These are phyloP conservation scores for Penicillium alfredii DNA, from an alignment of 495 filamentous ascomycete species.

Conservation along the genomic window DNA sequence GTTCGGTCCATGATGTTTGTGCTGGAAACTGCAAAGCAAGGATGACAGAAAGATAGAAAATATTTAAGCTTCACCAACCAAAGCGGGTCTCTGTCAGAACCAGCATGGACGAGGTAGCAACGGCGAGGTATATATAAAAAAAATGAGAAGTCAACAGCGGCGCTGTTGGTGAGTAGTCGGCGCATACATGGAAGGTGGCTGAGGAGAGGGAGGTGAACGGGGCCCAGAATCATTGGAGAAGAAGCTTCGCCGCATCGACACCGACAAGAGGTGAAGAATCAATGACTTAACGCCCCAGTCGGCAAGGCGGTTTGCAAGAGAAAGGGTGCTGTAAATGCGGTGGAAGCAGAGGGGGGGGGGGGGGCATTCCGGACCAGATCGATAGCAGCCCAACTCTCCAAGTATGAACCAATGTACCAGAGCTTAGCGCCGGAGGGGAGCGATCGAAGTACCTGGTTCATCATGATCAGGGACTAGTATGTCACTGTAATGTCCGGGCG, in stretches of 20 bases:
- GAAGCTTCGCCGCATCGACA: constrained; percentile 21
- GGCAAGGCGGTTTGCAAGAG: constrained; percentile 36
- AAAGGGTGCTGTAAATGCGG: constrained; percentile 23
- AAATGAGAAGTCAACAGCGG: constrained; percentile 19
- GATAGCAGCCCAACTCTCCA: constrained; percentile 32
- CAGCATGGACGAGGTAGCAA: constrained; percentile 6
- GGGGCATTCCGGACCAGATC: constrained; percentile 25
- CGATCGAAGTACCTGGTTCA: constrained; percentile 14
- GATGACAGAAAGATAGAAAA: constrained; percentile 2
- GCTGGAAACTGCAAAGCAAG: background rate
- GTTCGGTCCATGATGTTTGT: constrained; percentile 12
- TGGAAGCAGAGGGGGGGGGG: constrained; percentile 19
- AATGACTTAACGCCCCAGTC: constrained; percentile 24
- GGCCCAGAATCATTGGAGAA: constrained; percentile 28
- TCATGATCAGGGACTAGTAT: constrained; percentile 2
- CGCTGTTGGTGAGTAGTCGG: constrained; percentile 17
- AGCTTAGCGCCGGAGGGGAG: constrained; percentile 32
- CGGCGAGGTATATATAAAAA: constrained; percentile 22
- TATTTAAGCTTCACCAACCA: constrained; percentile 6
- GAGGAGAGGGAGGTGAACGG: constrained; percentile 22
- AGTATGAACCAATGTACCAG: constrained; percentile 12
- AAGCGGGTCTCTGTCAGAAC: constrained; percentile 9
- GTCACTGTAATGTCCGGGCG: too few relatives aligned
- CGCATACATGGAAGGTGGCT: constrained; percentile 31
- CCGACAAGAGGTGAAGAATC: constrained; percentile 19